Percentiles rank a stretch among this genome's conserved stretches.
phyloP scores from a whole-genome alignment of 2,329 filamentous ascomycete genomes.

The Penicillium sp. region DNA sequence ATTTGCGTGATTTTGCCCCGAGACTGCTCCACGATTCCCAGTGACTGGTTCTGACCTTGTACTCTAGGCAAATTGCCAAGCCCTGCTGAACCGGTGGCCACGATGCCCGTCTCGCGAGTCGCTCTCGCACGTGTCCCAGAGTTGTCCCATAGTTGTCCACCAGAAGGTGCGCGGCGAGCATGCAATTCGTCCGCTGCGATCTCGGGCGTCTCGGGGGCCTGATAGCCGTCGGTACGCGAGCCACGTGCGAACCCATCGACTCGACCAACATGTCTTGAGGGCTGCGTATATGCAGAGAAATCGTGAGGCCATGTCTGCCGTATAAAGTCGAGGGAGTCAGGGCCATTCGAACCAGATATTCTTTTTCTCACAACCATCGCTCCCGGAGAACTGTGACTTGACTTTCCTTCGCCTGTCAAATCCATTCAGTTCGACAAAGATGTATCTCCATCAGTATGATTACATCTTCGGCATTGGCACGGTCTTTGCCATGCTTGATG shows the following conservation, averaged over 20 bases:
- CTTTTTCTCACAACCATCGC: neutral
- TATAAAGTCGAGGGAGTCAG: slow-evolving; percentile 1
- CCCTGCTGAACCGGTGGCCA: neutral
- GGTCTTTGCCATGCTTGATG: slow-evolving; percentile 68
- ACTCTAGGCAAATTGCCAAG: slow-evolving; percentile 13
- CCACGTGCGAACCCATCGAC: neutral
- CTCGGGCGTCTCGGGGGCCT: neutral
- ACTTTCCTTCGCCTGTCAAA: slow-evolving; percentile 4
- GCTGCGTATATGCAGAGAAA: neutral
- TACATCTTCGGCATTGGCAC: slow-evolving; percentile 73
- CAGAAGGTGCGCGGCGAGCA: neutral
- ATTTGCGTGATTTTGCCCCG: slow-evolving; percentile 9
- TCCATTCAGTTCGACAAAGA: slow-evolving; percentile 33
- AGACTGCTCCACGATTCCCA: slow-evolving; percentile 6
- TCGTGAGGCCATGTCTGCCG: neutral
- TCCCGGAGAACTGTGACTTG: slow-evolving; percentile 4
- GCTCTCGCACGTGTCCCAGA: slow-evolving; percentile 14
- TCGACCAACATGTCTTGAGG: neutral
- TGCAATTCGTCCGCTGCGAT: slow-evolving; percentile 2
- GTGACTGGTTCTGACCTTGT: slow-evolving; percentile 6
- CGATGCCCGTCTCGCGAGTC: slow-evolving; percentile 13
- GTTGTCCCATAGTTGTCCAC: neutral
- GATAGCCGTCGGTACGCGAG: neutral
- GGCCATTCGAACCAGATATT: neutral
- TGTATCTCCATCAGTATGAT: slow-evolving; percentile 57